These are phyloP conservation scores for Pholiota adiposa DNA, from an alignment of 1,284 basidiomycete species.

Conservation along the genomic window DNA sequence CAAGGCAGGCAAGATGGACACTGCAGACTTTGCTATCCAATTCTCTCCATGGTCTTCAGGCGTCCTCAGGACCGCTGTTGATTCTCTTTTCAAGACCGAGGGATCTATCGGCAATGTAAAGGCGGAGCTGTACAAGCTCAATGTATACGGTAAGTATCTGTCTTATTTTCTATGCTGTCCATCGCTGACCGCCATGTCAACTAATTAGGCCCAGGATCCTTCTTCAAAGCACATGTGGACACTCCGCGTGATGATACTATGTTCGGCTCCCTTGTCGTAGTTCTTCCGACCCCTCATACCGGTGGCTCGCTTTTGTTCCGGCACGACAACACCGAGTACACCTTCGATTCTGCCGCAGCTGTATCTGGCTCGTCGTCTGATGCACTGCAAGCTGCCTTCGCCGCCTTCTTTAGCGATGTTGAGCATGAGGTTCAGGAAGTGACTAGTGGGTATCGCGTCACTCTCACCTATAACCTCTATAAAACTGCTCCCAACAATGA, in stretches of 20 bases:
- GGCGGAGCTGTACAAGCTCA: conserved; percentile 34
- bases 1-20: conserved; percentile 32
- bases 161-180: background rate
- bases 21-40: conserved; percentile 19
- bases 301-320: conserved; percentile 40
- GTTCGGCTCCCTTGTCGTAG: conserved; percentile 39
- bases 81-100: conserved; percentile 21
- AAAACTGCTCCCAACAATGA: conserved; percentile 8
- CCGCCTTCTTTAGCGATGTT: conserved; percentile 44
- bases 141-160: conserved; percentile 28
- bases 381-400: conserved; percentile 32
- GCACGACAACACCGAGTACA: conserved; percentile 23
- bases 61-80: conserved; percentile 17
- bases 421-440: conserved; percentile 49
- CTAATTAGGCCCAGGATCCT: conserved; percentile 27
- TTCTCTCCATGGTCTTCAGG: conserved; percentile 25
- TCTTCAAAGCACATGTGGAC: conserved; percentile 33
- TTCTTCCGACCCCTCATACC: conserved; percentile 41
- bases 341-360: background rate
- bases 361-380: conserved; percentile 3
- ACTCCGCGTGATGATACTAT: conserved; percentile 33
- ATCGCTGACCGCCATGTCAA: background rate
- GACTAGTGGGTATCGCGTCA: conserved; percentile 43
- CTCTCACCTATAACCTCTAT: conserved; percentile 46
- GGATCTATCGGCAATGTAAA: conserved; percentile 11